A percentile compares a stretch with the other conserved stretches of the same genome.
Conservation (phyloP, 495 filamentous ascomycete species). For the Trichoderma asperelloides region DNA sequence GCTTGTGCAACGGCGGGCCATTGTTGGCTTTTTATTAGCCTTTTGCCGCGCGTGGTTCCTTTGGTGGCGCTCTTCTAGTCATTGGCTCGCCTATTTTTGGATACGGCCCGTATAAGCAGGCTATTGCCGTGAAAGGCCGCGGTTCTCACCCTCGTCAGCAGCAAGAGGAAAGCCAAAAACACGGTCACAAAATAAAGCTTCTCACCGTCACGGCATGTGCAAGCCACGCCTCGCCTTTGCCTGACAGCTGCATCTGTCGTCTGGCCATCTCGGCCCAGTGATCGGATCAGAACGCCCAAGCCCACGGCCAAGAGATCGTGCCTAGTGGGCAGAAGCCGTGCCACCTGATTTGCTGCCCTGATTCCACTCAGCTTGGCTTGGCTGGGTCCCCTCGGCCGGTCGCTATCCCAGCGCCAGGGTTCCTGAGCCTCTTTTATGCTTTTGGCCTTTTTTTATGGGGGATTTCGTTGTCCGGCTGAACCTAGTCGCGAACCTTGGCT, state of each 20-base stretch:
- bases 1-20: no score
- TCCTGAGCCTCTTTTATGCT: neutral
- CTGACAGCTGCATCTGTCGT: no score
- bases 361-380: neutral
- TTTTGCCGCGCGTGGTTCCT: neutral
- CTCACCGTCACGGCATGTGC: neutral
- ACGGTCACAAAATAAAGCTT: neutral
- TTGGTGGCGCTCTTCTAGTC: neutral
- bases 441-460: neutral
- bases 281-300: neutral
- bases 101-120: neutral
- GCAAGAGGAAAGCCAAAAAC: neutral
- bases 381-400: neutral
- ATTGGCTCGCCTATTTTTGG: slow-evolving; percentile 1
- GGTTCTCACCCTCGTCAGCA: neutral
- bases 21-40: no score
- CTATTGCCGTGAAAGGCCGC: neutral
- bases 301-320: neutral
- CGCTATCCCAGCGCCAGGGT: neutral
- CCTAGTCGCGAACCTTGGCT: neutral
- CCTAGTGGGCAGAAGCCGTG: neutral
- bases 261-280: neutral
- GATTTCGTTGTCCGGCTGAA: neutral
- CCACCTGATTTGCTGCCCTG: neutral
- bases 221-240: neutral